Evolutionary conservation across 768 basidiomycete genomes (phyloP).

Genomic region (Auriscalpium microsporum): DNA sequence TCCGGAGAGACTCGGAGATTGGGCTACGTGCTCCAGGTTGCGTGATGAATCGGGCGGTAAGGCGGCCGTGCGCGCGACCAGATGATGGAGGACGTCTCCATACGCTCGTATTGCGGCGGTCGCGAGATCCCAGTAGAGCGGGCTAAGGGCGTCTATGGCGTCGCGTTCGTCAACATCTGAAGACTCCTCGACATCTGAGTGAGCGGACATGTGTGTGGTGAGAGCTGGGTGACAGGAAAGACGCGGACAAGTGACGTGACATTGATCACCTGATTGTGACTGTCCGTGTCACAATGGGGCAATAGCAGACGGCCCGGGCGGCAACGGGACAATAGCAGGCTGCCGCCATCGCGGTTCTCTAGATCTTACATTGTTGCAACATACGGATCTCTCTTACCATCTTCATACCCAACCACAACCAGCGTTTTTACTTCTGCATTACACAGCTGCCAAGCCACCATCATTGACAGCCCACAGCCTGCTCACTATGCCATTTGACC

Average conservation of each 20-base stretch:
- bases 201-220: slow-evolving; percentile 1
- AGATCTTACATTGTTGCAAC: too few relatives aligned
- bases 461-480: neutral
- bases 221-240: neutral
- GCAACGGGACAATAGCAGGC: neutral
- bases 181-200: slow-evolving; percentile 8
- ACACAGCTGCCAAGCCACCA: neutral
- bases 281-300: neutral
- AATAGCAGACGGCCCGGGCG: neutral
- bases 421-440: neutral
- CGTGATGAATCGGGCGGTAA: too few relatives aligned
- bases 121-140: slow-evolving; percentile 7
- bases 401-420: neutral
- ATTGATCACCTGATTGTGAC: neutral
- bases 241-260: neutral
- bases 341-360: too few relatives aligned
- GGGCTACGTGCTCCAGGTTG: too few relatives aligned
- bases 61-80: neutral
- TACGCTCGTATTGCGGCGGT: neutral
- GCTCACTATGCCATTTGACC: neutral
- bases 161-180: slow-evolving; percentile 12
- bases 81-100: neutral
- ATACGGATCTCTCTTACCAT: neutral
- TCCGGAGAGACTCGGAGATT: too few relatives aligned
- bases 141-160: slow-evolving; percentile 5